These are phyloP conservation scores for Nicotiana knightiana DNA, from an alignment of 257 asterid genomes.

Conservation along the genomic window DNA sequence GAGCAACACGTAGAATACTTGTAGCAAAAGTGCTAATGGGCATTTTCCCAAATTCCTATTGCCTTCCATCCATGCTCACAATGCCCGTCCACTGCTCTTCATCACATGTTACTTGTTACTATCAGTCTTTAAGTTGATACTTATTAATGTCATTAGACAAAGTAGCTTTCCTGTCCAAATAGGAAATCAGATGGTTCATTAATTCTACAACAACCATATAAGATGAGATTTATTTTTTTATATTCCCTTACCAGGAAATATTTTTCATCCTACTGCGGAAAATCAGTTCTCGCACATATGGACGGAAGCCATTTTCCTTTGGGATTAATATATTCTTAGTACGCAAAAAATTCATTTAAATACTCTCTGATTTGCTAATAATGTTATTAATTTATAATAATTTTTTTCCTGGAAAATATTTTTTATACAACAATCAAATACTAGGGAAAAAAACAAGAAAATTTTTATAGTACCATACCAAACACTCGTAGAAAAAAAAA, in stretches of 20 bases:
- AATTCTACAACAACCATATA: not conserved
- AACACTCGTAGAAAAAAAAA: not conserved
- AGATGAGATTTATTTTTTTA: not conserved
- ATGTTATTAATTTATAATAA: too few species aligned
- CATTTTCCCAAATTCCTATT: not conserved
- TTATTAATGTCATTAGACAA: not conserved
- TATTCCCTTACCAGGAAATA: too few species aligned
- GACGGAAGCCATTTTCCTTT: too few species aligned
- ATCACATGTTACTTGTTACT: not conserved
- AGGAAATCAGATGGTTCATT: not conserved
- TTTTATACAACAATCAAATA: too few species aligned
- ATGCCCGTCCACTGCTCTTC: not conserved
- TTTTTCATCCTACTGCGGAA: too few species aligned
- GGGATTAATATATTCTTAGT: too few species aligned
- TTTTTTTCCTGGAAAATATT: too few species aligned
- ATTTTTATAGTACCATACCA: too few species aligned
- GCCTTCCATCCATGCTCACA: not conserved
- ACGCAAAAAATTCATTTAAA: too few species aligned
- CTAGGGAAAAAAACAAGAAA: too few species aligned
- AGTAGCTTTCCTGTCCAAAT: not conserved
- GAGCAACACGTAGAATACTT: not conserved
- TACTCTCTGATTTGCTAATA: too few species aligned
- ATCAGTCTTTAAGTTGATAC: not conserved
- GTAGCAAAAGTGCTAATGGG: not conserved
- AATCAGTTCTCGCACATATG: too few species aligned